Conservation (phyloP, 129 eudicot species). For the Lactuca sativa region DNA sequence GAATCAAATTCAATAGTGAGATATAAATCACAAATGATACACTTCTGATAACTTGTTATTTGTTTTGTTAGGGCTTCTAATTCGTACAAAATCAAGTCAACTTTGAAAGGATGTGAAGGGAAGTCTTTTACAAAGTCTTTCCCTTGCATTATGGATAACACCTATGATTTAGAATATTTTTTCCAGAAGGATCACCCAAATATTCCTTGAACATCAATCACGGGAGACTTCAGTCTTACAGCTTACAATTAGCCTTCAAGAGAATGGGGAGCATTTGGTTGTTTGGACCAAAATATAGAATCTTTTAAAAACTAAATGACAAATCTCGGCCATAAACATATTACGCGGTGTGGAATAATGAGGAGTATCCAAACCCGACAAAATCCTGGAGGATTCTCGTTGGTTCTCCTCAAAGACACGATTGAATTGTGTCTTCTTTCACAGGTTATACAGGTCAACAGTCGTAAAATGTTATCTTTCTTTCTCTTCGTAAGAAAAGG, state of each 20-base stretch:
- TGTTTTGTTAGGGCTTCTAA: not conserved
- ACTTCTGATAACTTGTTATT: not conserved
- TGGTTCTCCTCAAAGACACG: not conserved
- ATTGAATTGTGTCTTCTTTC: not conserved
- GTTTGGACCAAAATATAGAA: constrained; percentile 10
- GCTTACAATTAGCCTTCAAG: not conserved
- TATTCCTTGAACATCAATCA: not conserved
- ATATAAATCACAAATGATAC: too few relatives aligned
- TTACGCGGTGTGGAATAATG: not conserved
- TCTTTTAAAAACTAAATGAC: not conserved
- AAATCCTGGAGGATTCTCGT: not conserved
- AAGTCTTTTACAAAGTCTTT: not conserved
- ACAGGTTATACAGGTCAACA: not conserved
- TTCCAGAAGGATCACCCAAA: not conserved
- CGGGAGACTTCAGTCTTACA: not conserved
- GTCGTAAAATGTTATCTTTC: not conserved
- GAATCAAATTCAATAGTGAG: not conserved
- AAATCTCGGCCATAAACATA: not conserved
- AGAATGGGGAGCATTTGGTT: not conserved
- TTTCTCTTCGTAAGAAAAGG: not conserved
- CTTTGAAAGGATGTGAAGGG: not conserved
- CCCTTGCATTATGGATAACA: not conserved
- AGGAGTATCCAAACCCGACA: not conserved
- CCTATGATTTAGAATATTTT: not conserved
- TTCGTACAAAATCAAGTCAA: not conserved